phyloP scores from a whole-genome alignment of 345 rosid genomes.

The Euphorbia lathyris region DNA sequence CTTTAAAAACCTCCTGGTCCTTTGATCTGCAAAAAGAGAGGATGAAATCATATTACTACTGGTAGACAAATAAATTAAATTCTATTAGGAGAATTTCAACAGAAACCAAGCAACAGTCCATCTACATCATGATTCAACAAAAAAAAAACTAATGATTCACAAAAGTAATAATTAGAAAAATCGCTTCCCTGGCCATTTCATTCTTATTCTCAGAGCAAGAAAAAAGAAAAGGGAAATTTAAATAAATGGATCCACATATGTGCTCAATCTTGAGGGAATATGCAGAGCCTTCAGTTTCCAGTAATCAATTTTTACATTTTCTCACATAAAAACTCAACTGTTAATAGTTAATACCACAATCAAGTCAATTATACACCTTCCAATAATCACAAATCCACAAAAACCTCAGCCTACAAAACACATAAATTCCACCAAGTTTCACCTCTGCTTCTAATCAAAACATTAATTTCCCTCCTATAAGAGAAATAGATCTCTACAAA shows the following conservation, averaged over 20 bases:
- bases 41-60: slow-evolving; percentile 7
- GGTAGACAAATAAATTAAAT: slow-evolving; percentile 11
- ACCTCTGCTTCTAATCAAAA: neutral
- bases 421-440: neutral
- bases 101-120: neutral
- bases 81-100: neutral
- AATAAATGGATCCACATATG: neutral
- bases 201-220: neutral
- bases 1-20: slow-evolving; percentile 10
- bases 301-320: neutral
- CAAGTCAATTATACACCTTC: neutral
- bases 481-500: neutral
- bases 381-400: neutral
- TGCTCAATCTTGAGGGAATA: neutral
- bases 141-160: too few species aligned
- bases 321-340: neutral
- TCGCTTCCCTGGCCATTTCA: neutral
- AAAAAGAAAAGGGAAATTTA: neutral
- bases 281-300: neutral
- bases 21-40: slow-evolving; percentile 23
- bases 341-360: neutral
- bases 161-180: neutral
- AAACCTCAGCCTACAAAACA: slow-evolving; percentile 3
- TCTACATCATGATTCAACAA: neutral
- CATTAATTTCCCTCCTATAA: neutral